Evolutionary conservation across 2,329 filamentous ascomycete genomes (phyloP), one percentile per base, ranked within the genome.

Genomic region (Rhytidhysteron rufulum): DNA sequence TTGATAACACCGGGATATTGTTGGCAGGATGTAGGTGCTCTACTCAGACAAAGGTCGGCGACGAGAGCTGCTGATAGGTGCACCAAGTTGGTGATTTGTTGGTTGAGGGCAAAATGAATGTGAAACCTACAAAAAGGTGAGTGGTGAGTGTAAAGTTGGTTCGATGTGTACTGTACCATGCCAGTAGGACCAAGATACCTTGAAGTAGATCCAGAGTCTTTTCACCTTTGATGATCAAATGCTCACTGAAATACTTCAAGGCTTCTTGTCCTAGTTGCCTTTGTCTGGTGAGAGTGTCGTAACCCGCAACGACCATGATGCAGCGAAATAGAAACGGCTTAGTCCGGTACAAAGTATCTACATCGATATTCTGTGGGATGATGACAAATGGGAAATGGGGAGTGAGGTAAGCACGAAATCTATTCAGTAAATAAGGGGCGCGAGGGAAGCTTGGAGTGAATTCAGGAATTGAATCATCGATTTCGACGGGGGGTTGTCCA

Each of bases 31-130:
- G 48, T 0, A n/a, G 63, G 55, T 2, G 60, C 39, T 27, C 50
- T 60, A 34, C 64, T 63, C 0, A 73, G 45, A 1, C 59, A 61
- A 2, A 72, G 55, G 10, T 73, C 68, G 4, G 63, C 44, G 1
- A 69, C 58, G 1, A 73, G 42, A 0, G 64, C 62, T 1, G 62
- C 45, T 3, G 67, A 66, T 11, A 73, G 47, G 9, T 72, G 69
- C 0, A 72, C 27, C 1, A 72, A 42, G 1, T 58, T 62, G 4
- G 67, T 71, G 2, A 57, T 60, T 13, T 64, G 60, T 2, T 52
- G 51, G 1, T 69, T 66, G 9, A 65, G 43, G 31, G 67, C 68
- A 31, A 64, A 63, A 34, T 68, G 62, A 27, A 65, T 59, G 35
- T 72, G 67, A 22, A 62, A 63, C 66, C 67, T 71, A 18, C 30